A percentile compares a stretch with the other conserved stretches of the same genome.
Conservation (phyloP, 176 grass and related monocot species). For the Echinochloa phyllopogon region DNA sequence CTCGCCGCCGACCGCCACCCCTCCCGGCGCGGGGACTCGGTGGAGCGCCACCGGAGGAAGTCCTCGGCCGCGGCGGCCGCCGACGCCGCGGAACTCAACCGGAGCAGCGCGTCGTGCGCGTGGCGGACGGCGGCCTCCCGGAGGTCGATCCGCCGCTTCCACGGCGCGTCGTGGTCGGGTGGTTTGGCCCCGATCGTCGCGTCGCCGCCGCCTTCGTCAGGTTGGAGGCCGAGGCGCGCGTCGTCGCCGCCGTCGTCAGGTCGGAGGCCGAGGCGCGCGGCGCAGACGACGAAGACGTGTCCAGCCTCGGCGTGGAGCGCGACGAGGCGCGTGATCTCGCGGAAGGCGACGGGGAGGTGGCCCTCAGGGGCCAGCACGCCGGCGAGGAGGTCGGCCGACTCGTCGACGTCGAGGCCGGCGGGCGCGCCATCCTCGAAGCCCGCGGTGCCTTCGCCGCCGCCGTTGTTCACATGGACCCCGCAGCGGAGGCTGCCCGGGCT, state of each 20-base stretch:
- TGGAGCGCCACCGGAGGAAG: conserved; percentile 20
- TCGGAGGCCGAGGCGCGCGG: conserved; percentile 22
- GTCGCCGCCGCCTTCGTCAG: background rate
- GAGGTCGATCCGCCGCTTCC: conserved; percentile 28
- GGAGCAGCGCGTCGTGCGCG: conserved; percentile 39
- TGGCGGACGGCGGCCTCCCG: conserved; percentile 1
- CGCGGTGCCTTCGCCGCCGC: background rate
- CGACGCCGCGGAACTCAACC: conserved; percentile 32
- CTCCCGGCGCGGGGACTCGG: background rate
- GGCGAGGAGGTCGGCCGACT: conserved; percentile 33
- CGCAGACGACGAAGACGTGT: conserved; percentile 36
- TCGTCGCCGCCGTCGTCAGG: background rate
- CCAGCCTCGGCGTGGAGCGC: conserved; percentile 43
- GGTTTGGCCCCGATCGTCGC: background rate
- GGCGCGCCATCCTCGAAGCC: too few species aligned
- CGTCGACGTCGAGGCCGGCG: background rate
- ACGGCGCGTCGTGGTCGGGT: background rate
- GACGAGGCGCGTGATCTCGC: conserved; percentile 51
- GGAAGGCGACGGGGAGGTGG: conserved; percentile 9
- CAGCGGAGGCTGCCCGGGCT: background rate
- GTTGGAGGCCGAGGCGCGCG: background rate
- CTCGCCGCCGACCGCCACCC: background rate
- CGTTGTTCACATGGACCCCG: background rate
- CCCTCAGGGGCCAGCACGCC: background rate
- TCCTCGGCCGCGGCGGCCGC: conserved; percentile 32